phyloP scores from a whole-genome alignment of 257 asterid genomes.

The Cruciata laevipes region DNA sequence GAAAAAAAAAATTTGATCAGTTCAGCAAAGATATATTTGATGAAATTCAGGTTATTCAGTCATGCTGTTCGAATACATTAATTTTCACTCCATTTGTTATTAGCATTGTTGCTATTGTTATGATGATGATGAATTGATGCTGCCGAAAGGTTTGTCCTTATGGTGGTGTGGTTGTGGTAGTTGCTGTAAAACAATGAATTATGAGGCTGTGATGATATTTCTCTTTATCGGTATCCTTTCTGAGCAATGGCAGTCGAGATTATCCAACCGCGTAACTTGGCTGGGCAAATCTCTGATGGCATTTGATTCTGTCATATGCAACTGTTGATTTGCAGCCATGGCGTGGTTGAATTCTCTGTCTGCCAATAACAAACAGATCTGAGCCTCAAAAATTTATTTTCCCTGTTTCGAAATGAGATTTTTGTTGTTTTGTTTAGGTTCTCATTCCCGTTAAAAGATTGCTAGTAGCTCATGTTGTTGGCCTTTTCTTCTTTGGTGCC shows the following conservation, averaged over 20 bases:
- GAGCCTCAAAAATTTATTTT: slow-evolving; percentile 6
- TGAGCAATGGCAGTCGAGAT: neutral
- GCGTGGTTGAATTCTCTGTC: neutral
- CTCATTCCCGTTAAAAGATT: too few relatives aligned
- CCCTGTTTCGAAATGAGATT: neutral
- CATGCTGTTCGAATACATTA: too few relatives aligned
- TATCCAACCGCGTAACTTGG: neutral
- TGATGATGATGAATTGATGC: too few relatives aligned
- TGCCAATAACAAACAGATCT: neutral
- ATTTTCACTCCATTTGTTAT: too few relatives aligned
- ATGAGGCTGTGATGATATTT: neutral
- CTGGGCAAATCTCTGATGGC: neutral
- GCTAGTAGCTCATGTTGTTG: too few relatives aligned
- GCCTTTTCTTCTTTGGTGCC: too few relatives aligned
- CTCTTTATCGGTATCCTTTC: neutral
- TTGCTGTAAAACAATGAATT: neutral
- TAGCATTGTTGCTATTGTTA: too few relatives aligned
- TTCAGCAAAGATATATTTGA: too few relatives aligned
- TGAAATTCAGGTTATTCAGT: too few relatives aligned
- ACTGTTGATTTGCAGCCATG: slow-evolving; percentile 5
- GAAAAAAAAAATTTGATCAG: too few relatives aligned
- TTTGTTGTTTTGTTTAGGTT: neutral
- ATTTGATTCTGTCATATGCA: neutral
- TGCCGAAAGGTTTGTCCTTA: neutral
- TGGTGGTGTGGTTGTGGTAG: neutral